Conservation (phyloP, 768 basidiomycete species). For the Mrakia frigida region DNA sequence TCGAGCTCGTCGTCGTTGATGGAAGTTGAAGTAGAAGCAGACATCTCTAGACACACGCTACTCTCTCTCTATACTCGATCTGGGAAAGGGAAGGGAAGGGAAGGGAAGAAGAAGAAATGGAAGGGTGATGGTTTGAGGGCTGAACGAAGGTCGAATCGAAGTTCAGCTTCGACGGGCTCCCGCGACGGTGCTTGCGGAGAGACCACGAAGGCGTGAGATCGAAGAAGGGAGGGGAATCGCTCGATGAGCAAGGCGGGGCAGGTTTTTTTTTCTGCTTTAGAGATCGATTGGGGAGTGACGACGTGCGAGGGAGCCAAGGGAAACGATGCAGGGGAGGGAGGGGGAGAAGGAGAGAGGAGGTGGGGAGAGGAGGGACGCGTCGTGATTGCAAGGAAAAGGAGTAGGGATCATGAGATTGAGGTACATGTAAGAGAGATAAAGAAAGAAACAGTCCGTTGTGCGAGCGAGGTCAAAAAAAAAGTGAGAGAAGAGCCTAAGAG, state of each 20-base stretch:
- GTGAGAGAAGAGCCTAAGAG: too few relatives aligned
- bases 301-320: neutral
- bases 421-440: too few relatives aligned
- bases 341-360: neutral
- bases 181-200: too few relatives aligned
- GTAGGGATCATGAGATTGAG: too few relatives aligned
- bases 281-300: neutral
- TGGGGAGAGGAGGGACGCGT: too few relatives aligned
- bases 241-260: neutral
- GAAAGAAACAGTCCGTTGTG: too few relatives aligned
- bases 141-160: too few relatives aligned
- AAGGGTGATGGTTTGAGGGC: neutral
- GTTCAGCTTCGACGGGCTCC: too few relatives aligned
- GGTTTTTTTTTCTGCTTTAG: neutral
- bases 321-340: neutral
- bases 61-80: too few relatives aligned
- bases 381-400: neutral
- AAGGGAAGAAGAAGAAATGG: neutral
- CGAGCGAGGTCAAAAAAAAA: too few relatives aligned
- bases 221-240: neutral
- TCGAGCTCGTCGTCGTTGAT: constrained; percentile 46
- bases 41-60: neutral
- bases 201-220: neutral
- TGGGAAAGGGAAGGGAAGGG: neutral
- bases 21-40: neutral